Conservation (phyloP, 83 land plant species). For the Thuja plicata region DNA sequence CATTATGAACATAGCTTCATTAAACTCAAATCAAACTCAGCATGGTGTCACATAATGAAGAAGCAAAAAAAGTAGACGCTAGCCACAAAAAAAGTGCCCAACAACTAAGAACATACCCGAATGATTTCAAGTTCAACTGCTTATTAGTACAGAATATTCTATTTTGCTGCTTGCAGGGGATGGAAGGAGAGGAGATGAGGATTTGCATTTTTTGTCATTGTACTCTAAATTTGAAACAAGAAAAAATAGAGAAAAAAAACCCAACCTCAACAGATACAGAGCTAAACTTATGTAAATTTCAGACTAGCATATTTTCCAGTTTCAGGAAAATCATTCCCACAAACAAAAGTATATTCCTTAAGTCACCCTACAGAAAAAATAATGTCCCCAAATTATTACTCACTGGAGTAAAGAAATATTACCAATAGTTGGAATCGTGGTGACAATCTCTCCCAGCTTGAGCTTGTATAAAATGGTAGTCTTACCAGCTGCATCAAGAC, state of each 20-base stretch:
- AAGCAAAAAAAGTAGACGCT: not conserved
- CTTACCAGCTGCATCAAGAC: conserved; percentile 52
- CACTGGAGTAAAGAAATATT: not conserved
- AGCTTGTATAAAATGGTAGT: conserved; percentile 49
- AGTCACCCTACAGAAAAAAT: not conserved
- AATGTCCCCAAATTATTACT: not conserved
- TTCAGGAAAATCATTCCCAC: not conserved
- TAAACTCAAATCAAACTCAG: not conserved
- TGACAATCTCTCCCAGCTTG: conserved; percentile 52
- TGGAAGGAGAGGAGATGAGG: not conserved
- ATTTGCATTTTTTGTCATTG: not conserved
- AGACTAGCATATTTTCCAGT: not conserved
- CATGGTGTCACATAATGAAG: not conserved
- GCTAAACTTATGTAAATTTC: not conserved
- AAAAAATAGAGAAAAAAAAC: not conserved
- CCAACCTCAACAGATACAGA: not conserved
- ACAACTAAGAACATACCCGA: not conserved
- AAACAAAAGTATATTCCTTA: not conserved
- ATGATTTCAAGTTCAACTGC: not conserved
- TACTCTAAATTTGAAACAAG: not conserved
- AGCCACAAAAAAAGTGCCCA: not conserved
- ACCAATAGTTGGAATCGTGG: conserved; percentile 65
- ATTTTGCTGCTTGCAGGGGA: not conserved
- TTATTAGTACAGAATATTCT: too few species aligned
- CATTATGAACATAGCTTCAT: not conserved